phyloP scores from a whole-genome alignment of 129 eudicot genomes.

The Glebionis coronaria region DNA sequence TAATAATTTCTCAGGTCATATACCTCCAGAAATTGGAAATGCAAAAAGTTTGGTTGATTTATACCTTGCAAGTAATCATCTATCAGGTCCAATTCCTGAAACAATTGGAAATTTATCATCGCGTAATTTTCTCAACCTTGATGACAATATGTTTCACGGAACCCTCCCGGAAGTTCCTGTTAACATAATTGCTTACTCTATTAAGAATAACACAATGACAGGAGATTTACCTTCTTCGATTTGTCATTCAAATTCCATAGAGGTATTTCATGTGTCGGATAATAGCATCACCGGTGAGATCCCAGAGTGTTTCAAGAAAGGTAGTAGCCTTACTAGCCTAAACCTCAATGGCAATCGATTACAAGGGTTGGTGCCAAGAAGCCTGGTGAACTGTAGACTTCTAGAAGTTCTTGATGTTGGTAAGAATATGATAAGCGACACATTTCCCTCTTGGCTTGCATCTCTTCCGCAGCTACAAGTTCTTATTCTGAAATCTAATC shows the following conservation, averaged over 20 bases:
- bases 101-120: background rate
- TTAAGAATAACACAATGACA: background rate
- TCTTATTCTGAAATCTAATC: background rate
- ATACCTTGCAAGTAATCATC: background rate
- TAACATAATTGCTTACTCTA: background rate
- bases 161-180: background rate
- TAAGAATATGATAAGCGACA: background rate
- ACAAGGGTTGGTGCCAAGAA: slow-evolving; percentile 1
- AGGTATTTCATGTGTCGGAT: background rate
- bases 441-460: slow-evolving; percentile 4
- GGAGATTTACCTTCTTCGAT: background rate
- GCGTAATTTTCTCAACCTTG: background rate
- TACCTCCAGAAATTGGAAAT: background rate
- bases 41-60: background rate
- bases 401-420: slow-evolving; percentile 7
- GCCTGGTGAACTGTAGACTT: background rate
- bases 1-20: background rate
- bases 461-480: too few relatives aligned
- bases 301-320: background rate
- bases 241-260: background rate
- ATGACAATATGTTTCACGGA: slow-evolving; percentile 8
- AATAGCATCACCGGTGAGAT: background rate
- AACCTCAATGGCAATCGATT: background rate
- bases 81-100: slow-evolving; percentile 7
- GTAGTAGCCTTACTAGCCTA: background rate